Conservation (phyloP, 805 yeast genomes). For the Candida odintsovae region DNA sequence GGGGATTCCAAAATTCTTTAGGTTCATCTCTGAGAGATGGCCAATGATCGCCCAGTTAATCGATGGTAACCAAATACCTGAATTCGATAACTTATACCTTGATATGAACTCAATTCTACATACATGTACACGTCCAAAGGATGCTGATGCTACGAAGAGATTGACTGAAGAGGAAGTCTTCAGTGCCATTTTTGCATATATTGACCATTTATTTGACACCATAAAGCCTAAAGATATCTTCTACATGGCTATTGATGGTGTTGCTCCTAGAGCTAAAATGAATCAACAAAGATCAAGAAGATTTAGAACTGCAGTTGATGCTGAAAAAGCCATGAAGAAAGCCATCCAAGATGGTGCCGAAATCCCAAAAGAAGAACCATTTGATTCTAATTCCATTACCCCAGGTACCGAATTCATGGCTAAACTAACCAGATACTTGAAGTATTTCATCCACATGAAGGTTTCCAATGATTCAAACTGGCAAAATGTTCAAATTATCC, state of each 20-base stretch:
- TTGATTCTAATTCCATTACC: slow-evolving; percentile 89
- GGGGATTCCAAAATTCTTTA: slow-evolving; percentile 97
- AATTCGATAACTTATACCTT: slow-evolving; percentile 88
- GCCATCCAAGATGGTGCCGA: slow-evolving; percentile 70
- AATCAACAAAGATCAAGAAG: slow-evolving; percentile 96
- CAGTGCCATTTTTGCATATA: slow-evolving; percentile 87
- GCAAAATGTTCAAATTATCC: slow-evolving; percentile 81
- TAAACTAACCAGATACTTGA: slow-evolving; percentile 69
- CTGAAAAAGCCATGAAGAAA: slow-evolving; percentile 69
- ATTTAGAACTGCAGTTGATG: slow-evolving; percentile 90
- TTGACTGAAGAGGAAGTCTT: slow-evolving; percentile 88
- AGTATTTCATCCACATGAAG: slow-evolving; percentile 92
- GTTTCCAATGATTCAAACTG: slow-evolving; percentile 88
- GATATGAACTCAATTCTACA: slow-evolving; percentile 98
- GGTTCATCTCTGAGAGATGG: slow-evolving; percentile 98
- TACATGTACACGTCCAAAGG: slow-evolving; percentile 86
- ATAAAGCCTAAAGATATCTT: slow-evolving; percentile 83
- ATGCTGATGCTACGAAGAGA: slow-evolving; percentile 55
- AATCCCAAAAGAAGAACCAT: slow-evolving; percentile 77
- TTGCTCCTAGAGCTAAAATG: slow-evolving; percentile 98
- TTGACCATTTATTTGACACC: slow-evolving; percentile 85
- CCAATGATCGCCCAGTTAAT: slow-evolving; percentile 87
- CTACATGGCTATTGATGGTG: slow-evolving; percentile 98
- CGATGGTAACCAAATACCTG: slow-evolving; percentile 79
- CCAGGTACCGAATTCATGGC: slow-evolving; percentile 99